Base-by-base conservation (phyloP, 768 basidiomycete genomes). In the Lactarius trivialis region DNA sequence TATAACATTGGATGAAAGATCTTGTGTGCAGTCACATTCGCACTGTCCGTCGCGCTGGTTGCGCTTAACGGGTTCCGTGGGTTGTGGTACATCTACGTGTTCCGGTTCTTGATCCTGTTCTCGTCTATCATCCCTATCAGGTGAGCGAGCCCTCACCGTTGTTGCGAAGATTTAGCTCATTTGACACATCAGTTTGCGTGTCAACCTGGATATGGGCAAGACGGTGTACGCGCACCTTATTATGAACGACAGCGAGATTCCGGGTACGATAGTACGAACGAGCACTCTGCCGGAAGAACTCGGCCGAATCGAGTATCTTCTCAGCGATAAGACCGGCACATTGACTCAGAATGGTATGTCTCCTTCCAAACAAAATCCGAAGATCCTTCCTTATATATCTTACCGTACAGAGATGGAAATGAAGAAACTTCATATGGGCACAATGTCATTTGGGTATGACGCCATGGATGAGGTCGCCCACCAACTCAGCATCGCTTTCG, bases 141-240 rank as follows among this genome's bases (percentile, higher is more conserved):
- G 96, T 92, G 55, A 58, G 86, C 72, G 30, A 17, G 15, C 7
- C 30, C 19, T 9, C 26, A n/a, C 7, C 4, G 26, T 3, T 1
- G 6, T 56, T 21, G 41, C 36, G 33, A 28, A 36, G 48, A 21
- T 52, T 15, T 17, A 19, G 26, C 54, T 54, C 24, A 30, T 45
- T 34, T 59, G 50, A 26, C n/a, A 30, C 41, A 17, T 33, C 17
- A 98, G 95, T 80, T 78, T 99, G 59, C 90, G 97, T n/a, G 96
- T 99, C 57, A 99, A 99, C 69, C 81, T 99, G 57, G 97, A 99
- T 73, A 98, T 99, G 95, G 97, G 97, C 60, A 99, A 99, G 76
- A 98, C 95, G 1, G 90, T 98, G 48, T 99, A 99, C 69, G 94
- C 93, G 0, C 87, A 90, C 48, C 91, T 94, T 67, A 98, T 98